These are phyloP conservation scores for Nepenthes alata DNA, from an alignment of 179 eudicot genomes.

Conservation along the genomic window DNA sequence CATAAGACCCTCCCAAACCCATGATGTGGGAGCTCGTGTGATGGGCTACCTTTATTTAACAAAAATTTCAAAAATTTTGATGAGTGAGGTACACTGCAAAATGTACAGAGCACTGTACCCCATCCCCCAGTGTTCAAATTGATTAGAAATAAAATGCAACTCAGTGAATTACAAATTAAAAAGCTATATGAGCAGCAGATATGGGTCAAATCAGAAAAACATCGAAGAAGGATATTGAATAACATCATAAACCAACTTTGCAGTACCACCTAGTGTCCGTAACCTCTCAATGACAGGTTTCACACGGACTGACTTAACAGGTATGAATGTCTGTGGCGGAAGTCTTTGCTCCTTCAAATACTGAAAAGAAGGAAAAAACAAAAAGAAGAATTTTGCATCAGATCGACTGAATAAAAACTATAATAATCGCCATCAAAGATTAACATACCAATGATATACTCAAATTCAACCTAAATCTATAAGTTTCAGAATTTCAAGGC, in stretches of 20 bases:
- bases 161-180: no score
- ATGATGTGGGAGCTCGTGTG: no score
- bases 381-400: neutral
- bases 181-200: neutral
- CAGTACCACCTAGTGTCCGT: conserved; percentile 76
- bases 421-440: conserved; percentile 1
- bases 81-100: no score
- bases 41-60: no score
- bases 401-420: neutral
- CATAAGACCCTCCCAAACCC: no score
- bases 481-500: no score
- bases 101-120: no score
- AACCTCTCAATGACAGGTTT: conserved; percentile 73
- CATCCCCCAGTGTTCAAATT: no score
- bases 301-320: conserved; percentile 90
- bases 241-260: conserved; percentile 86
- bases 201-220: neutral
- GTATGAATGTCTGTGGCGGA: conserved; percentile 95
- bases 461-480: no score
- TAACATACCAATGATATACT: neutral
- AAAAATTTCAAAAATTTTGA: no score
- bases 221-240: conserved; percentile 75
- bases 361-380: conserved; percentile 26
- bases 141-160: no score
- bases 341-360: conserved; percentile 91